phyloP scores from a whole-genome alignment of 2,329 filamentous ascomycete genomes.

The Ceratocystis destructans region DNA sequence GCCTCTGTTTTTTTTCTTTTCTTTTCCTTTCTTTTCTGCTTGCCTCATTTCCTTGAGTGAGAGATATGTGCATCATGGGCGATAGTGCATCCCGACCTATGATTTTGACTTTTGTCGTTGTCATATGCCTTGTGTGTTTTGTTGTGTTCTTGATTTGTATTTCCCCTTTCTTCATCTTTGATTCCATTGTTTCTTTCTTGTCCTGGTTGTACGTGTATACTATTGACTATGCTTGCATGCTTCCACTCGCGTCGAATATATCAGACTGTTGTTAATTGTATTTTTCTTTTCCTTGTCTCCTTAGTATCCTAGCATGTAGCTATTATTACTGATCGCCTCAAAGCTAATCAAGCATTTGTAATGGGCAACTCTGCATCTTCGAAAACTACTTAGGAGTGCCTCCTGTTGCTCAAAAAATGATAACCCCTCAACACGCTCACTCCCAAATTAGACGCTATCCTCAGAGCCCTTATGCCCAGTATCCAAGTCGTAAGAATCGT shows the following conservation, averaged over 20 bases:
- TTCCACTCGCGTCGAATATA: too few species aligned
- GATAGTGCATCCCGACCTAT: slow-evolving; percentile 15
- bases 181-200: background rate
- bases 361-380: too few species aligned
- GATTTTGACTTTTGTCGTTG: background rate
- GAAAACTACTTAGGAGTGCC: too few species aligned
- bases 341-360: too few species aligned
- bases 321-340: too few species aligned
- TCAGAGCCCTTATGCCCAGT: too few species aligned
- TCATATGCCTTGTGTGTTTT: slow-evolving; percentile 4
- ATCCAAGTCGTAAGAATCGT: too few species aligned
- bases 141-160: background rate
- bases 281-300: background rate
- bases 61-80: slow-evolving; percentile 9
- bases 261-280: background rate
- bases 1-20: background rate
- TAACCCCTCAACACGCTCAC: too few species aligned
- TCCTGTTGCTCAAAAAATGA: too few species aligned
- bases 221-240: background rate
- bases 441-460: too few species aligned
- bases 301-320: background rate
- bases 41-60: slow-evolving; percentile 19
- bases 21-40: slow-evolving; percentile 13
- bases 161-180: background rate
- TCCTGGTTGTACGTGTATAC: background rate